phyloP scores from a whole-genome alignment of 768 basidiomycete species.

The Phylloporus scabripes region DNA sequence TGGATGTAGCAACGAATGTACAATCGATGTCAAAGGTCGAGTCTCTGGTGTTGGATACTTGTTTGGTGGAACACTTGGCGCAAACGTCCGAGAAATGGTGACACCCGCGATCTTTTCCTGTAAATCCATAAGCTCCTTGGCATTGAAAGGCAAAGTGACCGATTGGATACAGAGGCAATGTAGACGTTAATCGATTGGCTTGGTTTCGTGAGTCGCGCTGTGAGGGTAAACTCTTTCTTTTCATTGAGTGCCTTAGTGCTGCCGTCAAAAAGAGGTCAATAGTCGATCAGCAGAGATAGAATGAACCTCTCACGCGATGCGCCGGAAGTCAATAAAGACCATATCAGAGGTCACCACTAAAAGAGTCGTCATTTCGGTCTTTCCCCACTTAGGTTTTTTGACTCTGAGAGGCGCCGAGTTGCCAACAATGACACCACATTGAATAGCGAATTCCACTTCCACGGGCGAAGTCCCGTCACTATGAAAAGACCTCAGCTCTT shows the following conservation, averaged over 20 bases:
- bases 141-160: conserved; percentile 6
- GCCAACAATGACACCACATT: conserved; percentile 46
- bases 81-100: conserved; percentile 46
- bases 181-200: conserved; percentile 63
- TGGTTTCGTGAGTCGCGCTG: conserved; percentile 59
- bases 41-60: conserved; percentile 69
- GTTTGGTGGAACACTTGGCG: conserved; percentile 46
- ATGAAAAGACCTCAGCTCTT: conserved; percentile 38
- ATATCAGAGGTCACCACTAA: conserved; percentile 72
- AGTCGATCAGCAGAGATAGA: neutral
- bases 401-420: conserved; percentile 31
- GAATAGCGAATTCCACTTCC: conserved; percentile 49
- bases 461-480: conserved; percentile 50
- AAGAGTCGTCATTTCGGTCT: conserved; percentile 61
- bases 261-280: conserved; percentile 8
- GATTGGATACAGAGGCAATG: conserved; percentile 50
- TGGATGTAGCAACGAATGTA: conserved; percentile 25
- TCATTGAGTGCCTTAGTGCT: conserved; percentile 68
- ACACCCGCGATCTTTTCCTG: conserved; percentile 77
- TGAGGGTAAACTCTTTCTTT: conserved; percentile 55
- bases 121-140: conserved; percentile 8
- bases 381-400: conserved; percentile 43
- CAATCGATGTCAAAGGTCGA: conserved; percentile 57
- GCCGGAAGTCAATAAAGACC: conserved; percentile 72
- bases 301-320: conserved; percentile 54